These are phyloP conservation scores for Tricladium varicosporioides DNA, from an alignment of 2,329 filamentous ascomycete species.

Conservation along the genomic window DNA sequence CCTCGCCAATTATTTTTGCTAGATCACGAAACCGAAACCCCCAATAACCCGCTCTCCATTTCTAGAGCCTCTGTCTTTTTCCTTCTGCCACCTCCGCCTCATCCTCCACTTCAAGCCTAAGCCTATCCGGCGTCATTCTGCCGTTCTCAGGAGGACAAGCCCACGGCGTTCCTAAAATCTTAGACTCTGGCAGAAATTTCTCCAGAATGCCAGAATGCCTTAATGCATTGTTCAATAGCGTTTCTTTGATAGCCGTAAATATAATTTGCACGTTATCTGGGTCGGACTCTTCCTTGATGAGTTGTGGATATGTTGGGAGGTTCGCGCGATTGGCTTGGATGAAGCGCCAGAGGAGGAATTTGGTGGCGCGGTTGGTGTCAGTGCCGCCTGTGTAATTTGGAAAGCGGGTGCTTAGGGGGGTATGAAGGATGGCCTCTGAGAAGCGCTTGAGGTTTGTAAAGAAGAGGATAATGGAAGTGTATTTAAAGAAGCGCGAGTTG, in stretches of 20 bases:
- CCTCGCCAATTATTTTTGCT: too few species aligned
- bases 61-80: too few species aligned
- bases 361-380: constrained; percentile 95
- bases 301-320: neutral
- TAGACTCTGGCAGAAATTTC: too few species aligned
- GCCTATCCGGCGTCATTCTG: too few species aligned
- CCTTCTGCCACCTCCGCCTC: too few species aligned
- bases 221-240: neutral
- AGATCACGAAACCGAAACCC: too few species aligned
- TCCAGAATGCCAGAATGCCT: too few species aligned
- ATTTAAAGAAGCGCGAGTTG: neutral
- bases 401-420: constrained; percentile 91
- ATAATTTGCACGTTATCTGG: neutral
- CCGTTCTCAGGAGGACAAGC: too few species aligned
- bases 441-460: constrained; percentile 87
- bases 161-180: too few species aligned
- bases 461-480: neutral
- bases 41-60: too few species aligned
- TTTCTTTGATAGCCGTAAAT: neutral
- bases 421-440: constrained; percentile 86
- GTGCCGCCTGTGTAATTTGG: constrained; percentile 96
- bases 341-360: constrained; percentile 96
- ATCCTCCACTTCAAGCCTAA: too few species aligned
- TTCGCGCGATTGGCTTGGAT: constrained; percentile 61
- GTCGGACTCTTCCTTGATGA: neutral